Evolutionary conservation across 495 filamentous ascomycete species (phyloP).

Genomic region (Pyrenopolyporus hunteri): DNA sequence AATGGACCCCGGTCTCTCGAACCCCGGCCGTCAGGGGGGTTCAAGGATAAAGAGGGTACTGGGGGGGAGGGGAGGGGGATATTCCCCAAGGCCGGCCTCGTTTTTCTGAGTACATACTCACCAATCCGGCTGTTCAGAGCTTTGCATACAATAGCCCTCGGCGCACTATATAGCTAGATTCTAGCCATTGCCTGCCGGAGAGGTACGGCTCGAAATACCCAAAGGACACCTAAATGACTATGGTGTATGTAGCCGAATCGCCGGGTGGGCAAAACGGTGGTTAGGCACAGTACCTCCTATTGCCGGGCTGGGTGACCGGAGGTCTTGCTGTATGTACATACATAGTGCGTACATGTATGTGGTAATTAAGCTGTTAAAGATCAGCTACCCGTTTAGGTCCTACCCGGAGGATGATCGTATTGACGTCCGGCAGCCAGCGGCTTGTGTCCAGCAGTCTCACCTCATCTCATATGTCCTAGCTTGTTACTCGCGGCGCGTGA

Average conservation of each 20-base stretch:
- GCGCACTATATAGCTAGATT: neutral
- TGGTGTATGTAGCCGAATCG: too few relatives aligned
- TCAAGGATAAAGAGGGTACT: neutral
- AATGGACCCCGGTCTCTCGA: conserved; percentile 12
- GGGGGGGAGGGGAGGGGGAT: too few relatives aligned
- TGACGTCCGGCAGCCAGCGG: conserved; percentile 14
- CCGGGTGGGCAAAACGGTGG: too few relatives aligned
- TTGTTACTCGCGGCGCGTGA: neutral
- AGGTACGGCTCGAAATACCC: neutral
- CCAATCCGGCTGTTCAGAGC: neutral
- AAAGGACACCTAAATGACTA: too few relatives aligned
- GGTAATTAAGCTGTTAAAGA: neutral
- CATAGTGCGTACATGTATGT: too few relatives aligned
- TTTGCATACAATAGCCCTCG: neutral
- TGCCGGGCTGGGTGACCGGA: neutral
- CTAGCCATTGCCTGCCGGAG: neutral
- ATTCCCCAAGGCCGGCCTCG: neutral
- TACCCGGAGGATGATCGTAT: conserved; percentile 17
- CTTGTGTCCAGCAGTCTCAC: conserved; percentile 15
- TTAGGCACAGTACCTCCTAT: too few relatives aligned
- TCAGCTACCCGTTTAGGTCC: conserved; percentile 5
- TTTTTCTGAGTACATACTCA: neutral
- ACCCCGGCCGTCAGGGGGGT: conserved; percentile 24
- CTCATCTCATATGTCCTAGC: conserved; percentile 14
- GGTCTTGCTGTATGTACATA: neutral